Evolutionary conservation across 805 yeast species (phyloP).

Genomic region (Yarrowia osloensis): DNA sequence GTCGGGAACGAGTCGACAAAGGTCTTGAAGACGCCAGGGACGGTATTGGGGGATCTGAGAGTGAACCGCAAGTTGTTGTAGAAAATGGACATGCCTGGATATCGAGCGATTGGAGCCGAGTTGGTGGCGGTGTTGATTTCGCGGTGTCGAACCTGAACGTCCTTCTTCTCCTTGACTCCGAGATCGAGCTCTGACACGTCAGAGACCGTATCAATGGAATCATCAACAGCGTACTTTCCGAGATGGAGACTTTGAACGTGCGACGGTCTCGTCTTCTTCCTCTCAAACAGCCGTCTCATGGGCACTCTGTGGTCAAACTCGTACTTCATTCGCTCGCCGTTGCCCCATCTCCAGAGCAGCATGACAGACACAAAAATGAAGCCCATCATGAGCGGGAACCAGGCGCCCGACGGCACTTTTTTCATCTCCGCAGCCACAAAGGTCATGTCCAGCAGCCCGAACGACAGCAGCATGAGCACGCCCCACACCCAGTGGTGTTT

Average conservation of each 20-base stretch:
- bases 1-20: constrained; percentile 47
- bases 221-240: constrained; percentile 7
- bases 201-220: constrained; percentile 8
- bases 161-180: constrained; percentile 15
- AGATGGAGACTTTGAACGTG: constrained; percentile 3
- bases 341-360: constrained; percentile 27
- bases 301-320: constrained; percentile 24
- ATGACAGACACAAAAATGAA: constrained; percentile 17
- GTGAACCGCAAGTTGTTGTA: constrained; percentile 45
- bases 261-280: constrained; percentile 5
- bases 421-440: constrained; percentile 52
- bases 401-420: constrained; percentile 61
- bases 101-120: constrained; percentile 25
- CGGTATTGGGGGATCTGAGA: constrained; percentile 48
- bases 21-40: constrained; percentile 48
- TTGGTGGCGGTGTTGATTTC: constrained; percentile 28
- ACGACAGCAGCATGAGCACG: constrained; percentile 44
- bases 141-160: background rate
- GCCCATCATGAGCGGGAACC: constrained; percentile 52
- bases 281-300: constrained; percentile 9
- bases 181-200: constrained; percentile 9
- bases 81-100: constrained; percentile 48
- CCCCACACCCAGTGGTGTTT: constrained; percentile 45
- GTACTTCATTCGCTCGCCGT: constrained; percentile 10
- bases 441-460: constrained; percentile 52